These are phyloP conservation scores for Arthrocladium fulminans DNA, from an alignment of 2,329 filamentous ascomycete genomes.

Conservation along the genomic window DNA sequence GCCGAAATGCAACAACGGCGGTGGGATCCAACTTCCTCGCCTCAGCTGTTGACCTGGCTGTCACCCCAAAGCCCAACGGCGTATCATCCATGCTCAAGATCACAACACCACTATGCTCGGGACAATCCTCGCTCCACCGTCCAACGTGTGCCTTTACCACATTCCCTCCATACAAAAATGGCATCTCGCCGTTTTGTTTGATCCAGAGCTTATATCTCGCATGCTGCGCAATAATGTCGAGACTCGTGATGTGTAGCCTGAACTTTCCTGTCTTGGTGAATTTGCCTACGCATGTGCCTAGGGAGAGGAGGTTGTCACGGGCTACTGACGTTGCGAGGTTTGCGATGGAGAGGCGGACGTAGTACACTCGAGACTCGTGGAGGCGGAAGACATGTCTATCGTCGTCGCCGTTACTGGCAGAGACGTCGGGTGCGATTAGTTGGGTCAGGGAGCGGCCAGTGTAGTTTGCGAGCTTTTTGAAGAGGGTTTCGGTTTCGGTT, in stretches of 20 bases:
- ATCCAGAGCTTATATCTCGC: conserved; percentile 97
- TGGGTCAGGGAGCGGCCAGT: conserved; percentile 78
- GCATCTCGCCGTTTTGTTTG: conserved; percentile 93
- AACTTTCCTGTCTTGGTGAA: conserved; percentile 98
- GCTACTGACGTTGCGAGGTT: conserved; percentile 83
- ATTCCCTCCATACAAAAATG: conserved; percentile 90
- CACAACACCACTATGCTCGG: conserved; percentile 84
- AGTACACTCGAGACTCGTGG: conserved; percentile 78
- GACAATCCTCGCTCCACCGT: conserved; percentile 81
- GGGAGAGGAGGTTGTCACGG: conserved; percentile 69
- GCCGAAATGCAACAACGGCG: conserved; percentile 77
- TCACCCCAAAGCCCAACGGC: conserved; percentile 81
- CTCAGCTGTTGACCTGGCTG: conserved; percentile 77
- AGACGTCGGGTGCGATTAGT: conserved; percentile 61
- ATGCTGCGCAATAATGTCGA: conserved; percentile 81
- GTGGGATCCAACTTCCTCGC: conserved; percentile 80
- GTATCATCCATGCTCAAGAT: conserved; percentile 89
- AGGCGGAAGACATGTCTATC: conserved; percentile 82
- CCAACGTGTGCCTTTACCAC: conserved; percentile 75
- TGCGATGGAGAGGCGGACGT: conserved; percentile 78
- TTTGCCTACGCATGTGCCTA: conserved; percentile 88
- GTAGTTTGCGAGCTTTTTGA: conserved; percentile 90
- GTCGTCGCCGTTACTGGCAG: conserved; percentile 52
- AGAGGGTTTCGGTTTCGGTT: conserved; percentile 57
- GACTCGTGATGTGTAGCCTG: conserved; percentile 81